These are phyloP conservation scores for Calocera viscosa DNA, from an alignment of 768 basidiomycete species.

Conservation along the genomic window DNA sequence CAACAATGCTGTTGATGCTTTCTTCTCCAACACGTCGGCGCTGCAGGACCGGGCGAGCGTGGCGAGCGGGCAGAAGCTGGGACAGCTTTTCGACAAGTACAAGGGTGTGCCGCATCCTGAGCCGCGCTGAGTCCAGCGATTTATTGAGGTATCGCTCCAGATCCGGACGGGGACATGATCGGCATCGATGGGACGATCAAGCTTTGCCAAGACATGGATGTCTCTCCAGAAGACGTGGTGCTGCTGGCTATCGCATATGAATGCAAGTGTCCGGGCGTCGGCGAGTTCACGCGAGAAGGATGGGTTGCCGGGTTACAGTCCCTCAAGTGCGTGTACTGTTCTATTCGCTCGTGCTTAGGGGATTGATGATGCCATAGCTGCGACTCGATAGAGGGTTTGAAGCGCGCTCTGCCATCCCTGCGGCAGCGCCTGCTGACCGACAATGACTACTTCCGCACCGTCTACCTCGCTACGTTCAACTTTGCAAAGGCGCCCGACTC, in stretches of 20 bases:
- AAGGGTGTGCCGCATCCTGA: conserved; percentile 37
- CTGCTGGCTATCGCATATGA: conserved; percentile 72
- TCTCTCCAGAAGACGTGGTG: conserved; percentile 70
- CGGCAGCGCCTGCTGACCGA: conserved; percentile 51
- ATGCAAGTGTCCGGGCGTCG: conserved; percentile 60
- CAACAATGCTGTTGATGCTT: conserved; percentile 20
- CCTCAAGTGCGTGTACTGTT: conserved; percentile 43
- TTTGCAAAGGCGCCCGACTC: conserved; percentile 43
- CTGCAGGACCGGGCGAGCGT: neutral
- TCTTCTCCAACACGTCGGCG: conserved; percentile 16
- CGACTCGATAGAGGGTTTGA: conserved; percentile 55
- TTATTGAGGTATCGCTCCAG: conserved; percentile 25
- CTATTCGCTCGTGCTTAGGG: neutral
- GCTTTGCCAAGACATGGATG: conserved; percentile 55
- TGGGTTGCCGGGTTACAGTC: conserved; percentile 76
- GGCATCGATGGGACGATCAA: conserved; percentile 67
- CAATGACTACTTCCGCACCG: conserved; percentile 55
- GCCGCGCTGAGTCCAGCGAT: conserved; percentile 6
- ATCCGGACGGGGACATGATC: conserved; percentile 50
- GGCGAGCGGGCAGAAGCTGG: conserved; percentile 33
- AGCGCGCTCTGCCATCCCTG: conserved; percentile 40
- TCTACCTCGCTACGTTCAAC: conserved; percentile 71
- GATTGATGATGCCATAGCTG: conserved; percentile 31
- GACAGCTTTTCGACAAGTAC: conserved; percentile 50
- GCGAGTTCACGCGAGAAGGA: conserved; percentile 53